Conservation (phyloP, 108 stramenopile genomes). For the Skeletonema costatum region DNA sequence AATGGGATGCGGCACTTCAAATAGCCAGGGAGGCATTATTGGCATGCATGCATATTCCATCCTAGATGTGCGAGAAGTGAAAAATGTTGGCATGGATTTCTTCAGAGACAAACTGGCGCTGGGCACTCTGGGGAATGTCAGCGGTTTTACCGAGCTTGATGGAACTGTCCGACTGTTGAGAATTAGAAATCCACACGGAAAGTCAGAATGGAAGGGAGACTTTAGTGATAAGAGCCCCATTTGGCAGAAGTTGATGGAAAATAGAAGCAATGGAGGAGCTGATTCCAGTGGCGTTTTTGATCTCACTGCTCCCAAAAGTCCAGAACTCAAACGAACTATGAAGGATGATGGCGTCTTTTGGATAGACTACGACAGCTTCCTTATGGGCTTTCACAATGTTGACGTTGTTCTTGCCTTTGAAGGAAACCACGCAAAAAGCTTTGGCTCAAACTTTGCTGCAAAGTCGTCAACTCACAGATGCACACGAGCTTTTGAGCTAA, state of each 20-base stretch:
- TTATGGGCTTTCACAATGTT: slow-evolving; percentile 72
- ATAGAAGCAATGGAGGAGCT: slow-evolving; percentile 31
- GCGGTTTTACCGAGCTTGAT: slow-evolving; percentile 69
- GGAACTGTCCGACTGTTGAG: slow-evolving; percentile 76
- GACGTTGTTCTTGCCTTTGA: slow-evolving; percentile 72
- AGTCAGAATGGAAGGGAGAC: slow-evolving; percentile 84
- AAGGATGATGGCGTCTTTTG: slow-evolving; percentile 75
- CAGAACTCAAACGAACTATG: slow-evolving; percentile 58
- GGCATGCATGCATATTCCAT: slow-evolving; percentile 95
- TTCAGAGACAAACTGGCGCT: slow-evolving; percentile 52
- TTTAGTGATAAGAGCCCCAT: slow-evolving; percentile 55
- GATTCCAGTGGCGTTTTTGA: slow-evolving; percentile 9
- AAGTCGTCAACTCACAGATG: slow-evolving; percentile 72
- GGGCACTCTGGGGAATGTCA: slow-evolving; percentile 54
- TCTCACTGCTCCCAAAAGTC: slow-evolving; percentile 26
- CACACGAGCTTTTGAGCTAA: slow-evolving; percentile 61
- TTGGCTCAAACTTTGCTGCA: slow-evolving; percentile 62
- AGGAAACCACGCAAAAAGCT: slow-evolving; percentile 67
- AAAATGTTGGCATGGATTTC: slow-evolving; percentile 61
- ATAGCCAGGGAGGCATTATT: slow-evolving; percentile 75
- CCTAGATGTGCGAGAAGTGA: slow-evolving; percentile 85
- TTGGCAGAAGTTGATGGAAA: slow-evolving; percentile 59
- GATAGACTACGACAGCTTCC: slow-evolving; percentile 75
- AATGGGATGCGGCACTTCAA: slow-evolving; percentile 79
- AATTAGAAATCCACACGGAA: slow-evolving; percentile 84